Evolutionary conservation across 2,329 filamentous ascomycete species (phyloP).

Genomic region (Akanthomyces uredinophilus): DNA sequence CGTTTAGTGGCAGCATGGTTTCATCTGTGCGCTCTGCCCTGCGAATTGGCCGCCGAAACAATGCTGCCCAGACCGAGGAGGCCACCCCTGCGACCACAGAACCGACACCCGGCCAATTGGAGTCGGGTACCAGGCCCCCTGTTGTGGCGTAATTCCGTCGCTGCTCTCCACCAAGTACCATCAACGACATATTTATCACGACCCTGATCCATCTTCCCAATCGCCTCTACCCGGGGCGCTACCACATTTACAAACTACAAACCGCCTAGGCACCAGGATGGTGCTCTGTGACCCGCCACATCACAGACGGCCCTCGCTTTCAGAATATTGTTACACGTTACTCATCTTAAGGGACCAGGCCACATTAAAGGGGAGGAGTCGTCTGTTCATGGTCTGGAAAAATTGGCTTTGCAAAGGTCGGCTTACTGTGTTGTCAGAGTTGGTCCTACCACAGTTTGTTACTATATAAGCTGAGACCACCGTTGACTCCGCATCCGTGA

Average conservation of each 20-base stretch:
- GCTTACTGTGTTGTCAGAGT: neutral
- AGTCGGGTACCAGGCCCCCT: conserved; percentile 31
- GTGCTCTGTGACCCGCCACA: neutral
- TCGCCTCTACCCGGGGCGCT: neutral
- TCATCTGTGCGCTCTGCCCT: conserved; percentile 30
- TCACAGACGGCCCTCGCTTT: neutral
- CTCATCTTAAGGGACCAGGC: conserved; percentile 1
- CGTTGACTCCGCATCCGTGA: neutral
- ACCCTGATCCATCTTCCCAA: neutral
- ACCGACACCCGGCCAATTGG: conserved; percentile 43
- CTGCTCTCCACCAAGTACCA: neutral
- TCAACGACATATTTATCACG: neutral
- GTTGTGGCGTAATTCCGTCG: neutral
- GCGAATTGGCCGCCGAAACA: conserved; percentile 27
- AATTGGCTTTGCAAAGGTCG: neutral
- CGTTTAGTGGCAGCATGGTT: conserved; percentile 23
- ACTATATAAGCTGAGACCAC: too few species aligned
- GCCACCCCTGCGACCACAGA: conserved; percentile 20
- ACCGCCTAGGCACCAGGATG: neutral
- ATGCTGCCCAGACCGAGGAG: conserved; percentile 17
- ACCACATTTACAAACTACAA: neutral
- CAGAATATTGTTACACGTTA: neutral
- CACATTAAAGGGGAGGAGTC: neutral
- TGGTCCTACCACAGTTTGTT: neutral
- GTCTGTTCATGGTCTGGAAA: neutral